Base-by-base conservation (phyloP, 768 basidiomycete genomes). In the Mycena albidolilacea region DNA sequence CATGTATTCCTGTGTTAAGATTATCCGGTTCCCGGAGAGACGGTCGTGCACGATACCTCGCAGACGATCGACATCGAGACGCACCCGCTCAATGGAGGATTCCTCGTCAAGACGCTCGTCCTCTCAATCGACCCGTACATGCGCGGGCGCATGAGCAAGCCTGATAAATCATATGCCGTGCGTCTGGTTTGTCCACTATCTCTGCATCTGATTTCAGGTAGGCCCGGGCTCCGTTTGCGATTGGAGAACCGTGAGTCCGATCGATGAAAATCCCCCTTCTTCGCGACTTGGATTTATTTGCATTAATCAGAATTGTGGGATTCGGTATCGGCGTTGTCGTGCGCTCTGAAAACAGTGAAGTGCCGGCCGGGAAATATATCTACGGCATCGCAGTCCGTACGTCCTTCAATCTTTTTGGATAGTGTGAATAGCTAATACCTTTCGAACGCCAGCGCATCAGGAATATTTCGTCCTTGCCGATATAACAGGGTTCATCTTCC, bases 1-100 rank as follows among this genome's bases (percentile, higher is more conserved):
- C 19, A 14, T 12, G 21, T 55, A 7, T 10, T 35, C 3, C 15
- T 35, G 41, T 43, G 6, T 43, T 43, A 43, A 55, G 54, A 23
- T 21, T 55, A 55, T 35, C 54, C 54, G 7, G 30, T 35, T 41
- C 85, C 84, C 0, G 87, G 87, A 35, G 83, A 86, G 74, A 87
- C 87, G 6, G 84, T 84, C 3, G 74, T 85, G 2, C 83, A 87
- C 71, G 88, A 90, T 69, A 79, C 66, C 4, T 84, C 80, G 1
- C 77, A 84, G 63, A 84, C 81, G 1, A 90, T 91, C 75, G 90
- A 91, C 70, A 72, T 85, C n/a, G 87, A 89, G 23, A 84, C 76
- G 37, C 83, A 84, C 1, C 78, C 84, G 1, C 77, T 89, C 48
- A 77, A 87, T 30, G 86, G 87, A 0, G 87, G 87, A 0, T 78